Percentiles rank a stretch among this genome's conserved stretches.
phyloP scores from a whole-genome alignment of 2,329 filamentous ascomycete genomes.

The Grosmannia serpens region DNA sequence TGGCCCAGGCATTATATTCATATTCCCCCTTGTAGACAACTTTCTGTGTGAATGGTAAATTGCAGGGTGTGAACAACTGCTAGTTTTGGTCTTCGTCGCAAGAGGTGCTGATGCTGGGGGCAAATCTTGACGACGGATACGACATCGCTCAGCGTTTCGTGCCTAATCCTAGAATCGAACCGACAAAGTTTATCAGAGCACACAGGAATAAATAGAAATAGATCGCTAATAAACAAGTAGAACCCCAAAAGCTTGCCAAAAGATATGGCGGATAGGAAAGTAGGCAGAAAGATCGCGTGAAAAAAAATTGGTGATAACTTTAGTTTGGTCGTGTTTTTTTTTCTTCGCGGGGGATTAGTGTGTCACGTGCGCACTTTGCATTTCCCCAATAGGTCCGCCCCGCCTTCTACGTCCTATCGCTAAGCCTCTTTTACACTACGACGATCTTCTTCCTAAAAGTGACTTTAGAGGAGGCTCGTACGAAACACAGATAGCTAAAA shows the following conservation, averaged over 20 bases:
- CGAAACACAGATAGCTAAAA: no score
- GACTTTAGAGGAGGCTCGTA: no score
- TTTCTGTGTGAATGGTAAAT: background rate
- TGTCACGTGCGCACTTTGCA: background rate
- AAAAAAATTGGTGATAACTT: background rate
- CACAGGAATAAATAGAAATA: background rate
- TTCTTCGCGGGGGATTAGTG: background rate
- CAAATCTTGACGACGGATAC: background rate
- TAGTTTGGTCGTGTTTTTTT: background rate
- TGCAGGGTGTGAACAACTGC: background rate
- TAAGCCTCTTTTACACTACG: no score
- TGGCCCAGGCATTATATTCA: background rate
- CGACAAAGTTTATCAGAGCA: background rate
- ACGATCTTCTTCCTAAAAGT: no score
- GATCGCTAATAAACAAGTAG: background rate
- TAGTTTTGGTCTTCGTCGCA: background rate
- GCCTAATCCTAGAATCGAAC: no score
- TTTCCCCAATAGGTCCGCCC: background rate
- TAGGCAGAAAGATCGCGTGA: background rate
- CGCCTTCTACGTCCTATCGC: background rate
- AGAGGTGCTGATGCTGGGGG: background rate
- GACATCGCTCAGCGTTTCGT: background rate
- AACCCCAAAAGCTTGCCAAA: background rate
- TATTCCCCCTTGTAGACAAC: background rate
- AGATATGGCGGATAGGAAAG: background rate